phyloP scores from a whole-genome alignment of 2,329 filamentous ascomycete genomes.

The Trichoderma harzianum region DNA sequence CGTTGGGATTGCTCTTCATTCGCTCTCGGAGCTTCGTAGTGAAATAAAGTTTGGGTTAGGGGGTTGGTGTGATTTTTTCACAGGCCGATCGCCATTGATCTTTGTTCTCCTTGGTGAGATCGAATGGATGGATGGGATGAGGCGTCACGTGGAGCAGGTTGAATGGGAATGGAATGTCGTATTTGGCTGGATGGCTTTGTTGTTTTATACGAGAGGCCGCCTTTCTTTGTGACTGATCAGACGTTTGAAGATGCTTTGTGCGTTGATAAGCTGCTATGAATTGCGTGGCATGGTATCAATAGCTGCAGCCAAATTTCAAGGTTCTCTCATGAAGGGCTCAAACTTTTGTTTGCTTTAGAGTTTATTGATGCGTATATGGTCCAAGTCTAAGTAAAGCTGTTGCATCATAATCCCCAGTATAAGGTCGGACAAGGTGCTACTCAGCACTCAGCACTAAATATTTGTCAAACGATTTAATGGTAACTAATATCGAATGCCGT shows the following conservation, averaged over 20 bases:
- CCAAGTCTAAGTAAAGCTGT: not conserved
- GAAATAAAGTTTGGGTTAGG: not conserved
- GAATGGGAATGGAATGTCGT: not conserved
- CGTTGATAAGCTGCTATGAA: not conserved
- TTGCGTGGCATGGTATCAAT: not conserved
- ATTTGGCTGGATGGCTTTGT: not conserved
- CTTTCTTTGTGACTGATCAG: not conserved
- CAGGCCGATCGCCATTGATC: not conserved
- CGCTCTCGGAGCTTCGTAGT: not conserved
- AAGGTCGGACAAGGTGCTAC: not conserved
- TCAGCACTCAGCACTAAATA: not conserved
- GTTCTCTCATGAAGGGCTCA: not conserved
- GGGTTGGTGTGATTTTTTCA: not conserved
- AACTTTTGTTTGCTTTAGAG: not conserved
- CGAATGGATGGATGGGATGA: not conserved
- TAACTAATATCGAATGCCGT: not conserved
- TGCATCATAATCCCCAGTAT: not conserved
- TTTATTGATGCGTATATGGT: not conserved
- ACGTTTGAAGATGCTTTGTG: not conserved
- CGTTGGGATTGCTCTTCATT: not conserved
- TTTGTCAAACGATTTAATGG: not conserved
- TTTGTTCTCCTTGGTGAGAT: not conserved
- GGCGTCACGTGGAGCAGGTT: not conserved
- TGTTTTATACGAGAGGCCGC: not conserved
- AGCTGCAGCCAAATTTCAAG: not conserved